Evolutionary conservation across 768 basidiomycete species (phyloP), one percentile per base, ranked within the genome.

Genomic region (Coprinopsis marcescibilis): DNA sequence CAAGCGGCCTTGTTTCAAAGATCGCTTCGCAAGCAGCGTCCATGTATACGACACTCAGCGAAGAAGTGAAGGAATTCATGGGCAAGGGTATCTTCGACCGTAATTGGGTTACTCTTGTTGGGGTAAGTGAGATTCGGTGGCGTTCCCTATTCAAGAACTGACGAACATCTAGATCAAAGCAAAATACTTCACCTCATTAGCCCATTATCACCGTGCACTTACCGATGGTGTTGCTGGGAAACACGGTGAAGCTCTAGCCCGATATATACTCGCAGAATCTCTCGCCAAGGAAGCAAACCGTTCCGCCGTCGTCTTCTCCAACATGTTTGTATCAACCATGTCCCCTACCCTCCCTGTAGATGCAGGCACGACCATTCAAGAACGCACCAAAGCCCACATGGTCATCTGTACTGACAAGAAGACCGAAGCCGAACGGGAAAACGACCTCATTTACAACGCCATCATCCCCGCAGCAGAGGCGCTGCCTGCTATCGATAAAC

Each of bases 401-500:
- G 78, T 85, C 3, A 69, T 93, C 36, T 85, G 86, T 56, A 70
- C 78, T 0, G 92, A 95, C 54, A 80, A 78, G 49, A 82, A 80
- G 59, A 68, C 65, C 43, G 86, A 91, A 52, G 88, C 88, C 0
- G 75, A 78, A 45, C 82, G 87, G 44, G 93, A 96, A 67, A 98
- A 98, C 63, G 95, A 98, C 60, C 79, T 99, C 43, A 95, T 99
- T 53, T 99, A 99, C 69, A 92, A 98, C 59, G 90, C 90, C 3
- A 76, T 94, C 46, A 66, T 92, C 0, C 89, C 92, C 4, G 68
- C 85, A 7, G 73, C 81, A 2, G 89, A 94, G 29, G 76, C 86
- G 0, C 75, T 98, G 1, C 80, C 93, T 0, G 59, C 67, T 7
- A 80, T 99, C 50, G 96, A 98, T 46, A 93, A 92, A 62, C 73